Evolutionary conservation across 2,329 filamentous ascomycete species (phyloP).

Genomic region (Emergomyces africanus): DNA sequence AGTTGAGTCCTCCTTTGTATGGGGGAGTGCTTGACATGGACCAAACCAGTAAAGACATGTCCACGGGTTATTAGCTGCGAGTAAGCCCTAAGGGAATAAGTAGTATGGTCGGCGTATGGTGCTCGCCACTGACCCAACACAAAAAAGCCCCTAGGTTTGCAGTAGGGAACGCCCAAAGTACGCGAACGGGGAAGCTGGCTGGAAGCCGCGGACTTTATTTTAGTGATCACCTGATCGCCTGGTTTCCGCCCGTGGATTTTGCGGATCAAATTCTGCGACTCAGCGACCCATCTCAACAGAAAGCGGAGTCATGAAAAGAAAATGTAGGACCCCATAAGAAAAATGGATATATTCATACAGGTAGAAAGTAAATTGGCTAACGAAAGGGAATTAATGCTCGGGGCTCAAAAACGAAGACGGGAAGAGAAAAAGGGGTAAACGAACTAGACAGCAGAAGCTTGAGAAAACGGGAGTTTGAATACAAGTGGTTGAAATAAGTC

Average conservation of each 20-base stretch:
- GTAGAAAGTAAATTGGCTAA: neutral
- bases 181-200: neutral
- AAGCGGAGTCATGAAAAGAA: neutral
- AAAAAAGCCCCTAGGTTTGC: neutral
- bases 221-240: neutral
- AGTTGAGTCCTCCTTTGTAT: neutral
- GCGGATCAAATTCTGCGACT: too few relatives aligned
- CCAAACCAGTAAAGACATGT: neutral
- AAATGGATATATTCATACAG: neutral
- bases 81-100: neutral
- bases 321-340: neutral
- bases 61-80: neutral
- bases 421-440: neutral
- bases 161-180: neutral
- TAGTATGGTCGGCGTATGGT: neutral
- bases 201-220: neutral
- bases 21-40: neutral
- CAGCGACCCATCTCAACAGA: neutral
- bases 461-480: neutral
- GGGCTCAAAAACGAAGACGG: neutral
- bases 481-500: neutral
- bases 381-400: neutral
- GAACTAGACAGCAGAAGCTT: neutral
- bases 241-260: too few relatives aligned
- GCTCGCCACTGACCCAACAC: neutral